These are phyloP conservation scores for Xanthoparmelia taractica DNA, from an alignment of 495 filamentous ascomycete genomes.

Conservation along the genomic window DNA sequence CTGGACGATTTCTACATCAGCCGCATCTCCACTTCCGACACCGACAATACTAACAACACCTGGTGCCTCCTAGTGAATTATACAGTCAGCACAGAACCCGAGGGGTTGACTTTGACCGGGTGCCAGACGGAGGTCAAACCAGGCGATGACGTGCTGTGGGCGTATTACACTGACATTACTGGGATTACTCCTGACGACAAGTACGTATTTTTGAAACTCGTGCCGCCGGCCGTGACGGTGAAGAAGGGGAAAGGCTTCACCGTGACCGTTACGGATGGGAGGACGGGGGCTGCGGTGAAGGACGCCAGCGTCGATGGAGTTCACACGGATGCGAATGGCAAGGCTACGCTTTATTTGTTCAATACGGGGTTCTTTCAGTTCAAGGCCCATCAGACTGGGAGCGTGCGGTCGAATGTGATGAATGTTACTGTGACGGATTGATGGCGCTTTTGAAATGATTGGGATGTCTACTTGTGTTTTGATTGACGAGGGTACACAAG, in stretches of 20 bases:
- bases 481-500: no score
- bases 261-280: constrained; percentile 12
- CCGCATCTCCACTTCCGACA: not conserved
- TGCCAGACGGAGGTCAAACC: constrained; percentile 14
- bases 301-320: constrained; percentile 16
- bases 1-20: constrained; percentile 19
- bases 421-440: constrained; percentile 10
- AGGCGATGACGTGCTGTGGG: constrained; percentile 18
- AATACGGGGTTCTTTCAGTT: not conserved
- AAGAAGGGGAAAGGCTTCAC: constrained; percentile 1
- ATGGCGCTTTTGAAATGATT: not conserved
- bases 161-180: not conserved
- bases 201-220: constrained; percentile 10
- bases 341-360: constrained; percentile 3
- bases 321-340: constrained; percentile 9
- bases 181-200: not conserved
- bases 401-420: not conserved
- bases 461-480: no score
- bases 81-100: not conserved
- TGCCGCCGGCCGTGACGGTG: constrained; percentile 7
- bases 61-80: constrained; percentile 19
- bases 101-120: not conserved
- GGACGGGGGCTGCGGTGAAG: not conserved
- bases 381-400: constrained; percentile 11
- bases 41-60: not conserved